phyloP scores from a whole-genome alignment of 2,329 filamentous ascomycete species.

The Coniella vitis region DNA sequence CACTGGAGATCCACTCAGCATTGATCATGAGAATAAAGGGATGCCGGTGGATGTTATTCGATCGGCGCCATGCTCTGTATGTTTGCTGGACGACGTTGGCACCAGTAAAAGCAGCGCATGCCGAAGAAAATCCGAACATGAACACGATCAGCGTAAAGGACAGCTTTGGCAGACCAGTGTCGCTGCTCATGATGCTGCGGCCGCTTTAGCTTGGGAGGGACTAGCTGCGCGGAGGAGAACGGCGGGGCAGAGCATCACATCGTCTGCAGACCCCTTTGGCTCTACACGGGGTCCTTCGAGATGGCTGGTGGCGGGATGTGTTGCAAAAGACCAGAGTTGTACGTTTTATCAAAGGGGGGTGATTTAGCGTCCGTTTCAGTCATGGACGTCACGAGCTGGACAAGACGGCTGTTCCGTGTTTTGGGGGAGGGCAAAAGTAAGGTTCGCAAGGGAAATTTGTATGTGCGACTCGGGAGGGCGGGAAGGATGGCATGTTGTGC shows the following conservation, averaged over 20 bases:
- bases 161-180: background rate
- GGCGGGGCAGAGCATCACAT: background rate
- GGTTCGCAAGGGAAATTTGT: no score
- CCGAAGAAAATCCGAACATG: slow-evolving; percentile 27
- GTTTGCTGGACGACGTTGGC: slow-evolving; percentile 29
- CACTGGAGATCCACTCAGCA: slow-evolving; percentile 25
- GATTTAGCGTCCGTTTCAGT: no score
- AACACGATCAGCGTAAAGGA: slow-evolving; percentile 17
- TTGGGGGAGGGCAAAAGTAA: no score
- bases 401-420: no score
- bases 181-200: slow-evolving; percentile 9
- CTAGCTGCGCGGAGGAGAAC: background rate
- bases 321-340: background rate
- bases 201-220: background rate
- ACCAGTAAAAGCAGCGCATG: slow-evolving; percentile 26
- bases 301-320: background rate
- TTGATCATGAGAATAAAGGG: slow-evolving; percentile 33
- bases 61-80: slow-evolving; percentile 20
- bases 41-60: slow-evolving; percentile 19
- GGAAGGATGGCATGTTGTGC: no score
- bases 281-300: background rate
- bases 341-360: no score
- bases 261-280: background rate
- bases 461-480: no score
- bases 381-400: no score